Percentiles rank a stretch among this genome's conserved stretches.
Conservation (phyloP, 2,329 filamentous ascomycete genomes). For the Xylaria sp. region DNA sequence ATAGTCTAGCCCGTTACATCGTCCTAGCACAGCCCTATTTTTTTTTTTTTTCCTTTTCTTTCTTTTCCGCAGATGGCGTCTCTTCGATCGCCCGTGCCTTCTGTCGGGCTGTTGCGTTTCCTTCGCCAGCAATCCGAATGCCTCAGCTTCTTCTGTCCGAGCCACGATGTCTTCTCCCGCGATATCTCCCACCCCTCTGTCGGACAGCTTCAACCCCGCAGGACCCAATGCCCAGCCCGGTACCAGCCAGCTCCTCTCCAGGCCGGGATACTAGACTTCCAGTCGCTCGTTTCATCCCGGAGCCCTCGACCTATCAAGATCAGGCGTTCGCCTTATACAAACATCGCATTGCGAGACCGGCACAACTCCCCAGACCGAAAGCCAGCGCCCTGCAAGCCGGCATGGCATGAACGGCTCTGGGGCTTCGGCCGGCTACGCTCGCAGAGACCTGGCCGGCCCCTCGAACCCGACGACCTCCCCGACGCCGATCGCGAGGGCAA, state of each 20-base stretch:
- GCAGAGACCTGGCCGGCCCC: constrained; percentile 53
- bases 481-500: constrained; percentile 66
- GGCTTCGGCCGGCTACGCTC: constrained; percentile 56
- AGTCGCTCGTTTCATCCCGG: constrained; percentile 37
- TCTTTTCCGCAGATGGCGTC: constrained; percentile 55
- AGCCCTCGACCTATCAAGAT: constrained; percentile 26
- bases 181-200: constrained; percentile 21
- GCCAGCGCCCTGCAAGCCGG: constrained; percentile 44
- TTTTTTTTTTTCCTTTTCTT: not conserved
- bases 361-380: constrained; percentile 46
- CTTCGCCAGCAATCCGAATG: constrained; percentile 75
- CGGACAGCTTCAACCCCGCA: constrained; percentile 36
- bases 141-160: constrained; percentile 61
- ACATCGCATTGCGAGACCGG: constrained; percentile 39
- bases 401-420: constrained; percentile 63
- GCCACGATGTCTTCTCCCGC: constrained; percentile 44
- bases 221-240: constrained; percentile 41
- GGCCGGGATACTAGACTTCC: constrained; percentile 42
- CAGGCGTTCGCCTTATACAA: constrained; percentile 32
- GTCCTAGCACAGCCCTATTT: constrained; percentile 11
- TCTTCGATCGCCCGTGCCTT: constrained; percentile 60
- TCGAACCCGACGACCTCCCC: constrained; percentile 69
- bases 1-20: constrained; percentile 3
- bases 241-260: constrained; percentile 40
- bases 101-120: constrained; percentile 73